Base-by-base conservation (phyloP, 169 alveolate genomes). In the Perkinsus chesapeaki region DNA sequence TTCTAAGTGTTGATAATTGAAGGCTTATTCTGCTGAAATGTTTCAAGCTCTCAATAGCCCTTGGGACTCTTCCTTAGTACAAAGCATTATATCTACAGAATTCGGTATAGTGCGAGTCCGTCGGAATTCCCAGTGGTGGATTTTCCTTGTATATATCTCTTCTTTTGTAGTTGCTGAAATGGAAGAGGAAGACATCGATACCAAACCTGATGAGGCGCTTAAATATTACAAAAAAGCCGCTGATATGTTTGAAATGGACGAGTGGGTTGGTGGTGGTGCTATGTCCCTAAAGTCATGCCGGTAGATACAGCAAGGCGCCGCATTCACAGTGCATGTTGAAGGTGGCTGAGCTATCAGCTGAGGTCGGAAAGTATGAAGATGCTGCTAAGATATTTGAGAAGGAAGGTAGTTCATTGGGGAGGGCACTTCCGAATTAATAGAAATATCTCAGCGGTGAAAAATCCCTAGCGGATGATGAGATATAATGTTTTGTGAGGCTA, bases 231-330 rank as follows among this genome's bases (percentile, higher is more conserved):
- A 93, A 92, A 93, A 93, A 73, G 96, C 96, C 10, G 96, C 96
- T 0, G 93, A 94, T 72, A 91, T 92, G 92, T 94, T 93, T 93
- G 96, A 94, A 91, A 93, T 94, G 96, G 96, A 94, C 60, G 96
- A 94, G 73, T 94, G 92, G 73, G 90, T 93, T 73, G 93, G 93
- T 94, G 91, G 92, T 91, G 48, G 37, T 39, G 39, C 39, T 39
- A 91, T 39, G 19, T 20, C 73, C 72, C 39, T 92, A 72, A 60
- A 94, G 39, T 39, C 91, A 73, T 34, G 39, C 91, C 43, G 36
- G n/a, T 38, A 39, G 38, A 47, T 82, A n/a, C 31, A 39, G 72
- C 47, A 94, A 94, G 94, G 91, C 95, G 0, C 73, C 91, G n/a
- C 93, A 93, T 39, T 93, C 95, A 0, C 95, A 92, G 72, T 94